A percentile compares a stretch with the other conserved stretches of the same genome.
Evolutionary conservation across 1,139 yeast genomes (phyloP).

Genomic region (Pichia sp.): DNA sequence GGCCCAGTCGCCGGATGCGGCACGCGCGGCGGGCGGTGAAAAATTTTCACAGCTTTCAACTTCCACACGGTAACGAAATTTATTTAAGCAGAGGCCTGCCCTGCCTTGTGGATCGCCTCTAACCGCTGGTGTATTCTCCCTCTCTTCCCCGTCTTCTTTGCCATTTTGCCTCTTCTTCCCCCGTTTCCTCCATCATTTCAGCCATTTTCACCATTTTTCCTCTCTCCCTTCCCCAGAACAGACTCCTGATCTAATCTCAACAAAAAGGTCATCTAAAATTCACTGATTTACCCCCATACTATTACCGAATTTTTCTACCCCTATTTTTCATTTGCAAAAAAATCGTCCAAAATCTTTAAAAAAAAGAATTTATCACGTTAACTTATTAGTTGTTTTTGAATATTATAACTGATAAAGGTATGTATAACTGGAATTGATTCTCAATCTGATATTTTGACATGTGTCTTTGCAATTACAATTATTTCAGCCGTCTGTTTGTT

Average conservation of each 20-base stretch:
- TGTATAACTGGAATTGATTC: not conserved
- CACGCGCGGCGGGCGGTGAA: not conserved
- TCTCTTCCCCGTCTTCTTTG: not conserved
- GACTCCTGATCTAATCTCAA: conserved; percentile 21
- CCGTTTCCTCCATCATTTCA: conserved; percentile 6
- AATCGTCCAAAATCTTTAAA: too few species aligned
- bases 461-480: conserved; percentile 6
- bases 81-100: too few species aligned
- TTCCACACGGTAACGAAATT: too few species aligned
- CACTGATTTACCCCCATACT: conserved; percentile 12
- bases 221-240: conserved; percentile 18
- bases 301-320: conserved; percentile 6
- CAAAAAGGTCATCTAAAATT: conserved; percentile 1
- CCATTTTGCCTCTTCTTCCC: not conserved
- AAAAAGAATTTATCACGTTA: too few species aligned
- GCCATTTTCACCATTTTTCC: conserved; percentile 7
- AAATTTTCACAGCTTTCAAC: not conserved
- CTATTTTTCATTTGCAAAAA: conserved; percentile 1
- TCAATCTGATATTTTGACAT: not conserved
- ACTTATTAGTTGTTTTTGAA: too few species aligned
- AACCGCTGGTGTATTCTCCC: too few species aligned
- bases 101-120: too few species aligned
- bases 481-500: conserved; percentile 11
- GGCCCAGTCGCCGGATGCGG: too few species aligned
- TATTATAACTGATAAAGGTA: too few species aligned